A percentile compares a stretch with the other conserved stretches of the same genome.
phyloP scores from a whole-genome alignment of 768 basidiomycete species.

The Leccinum longicurvipes region DNA sequence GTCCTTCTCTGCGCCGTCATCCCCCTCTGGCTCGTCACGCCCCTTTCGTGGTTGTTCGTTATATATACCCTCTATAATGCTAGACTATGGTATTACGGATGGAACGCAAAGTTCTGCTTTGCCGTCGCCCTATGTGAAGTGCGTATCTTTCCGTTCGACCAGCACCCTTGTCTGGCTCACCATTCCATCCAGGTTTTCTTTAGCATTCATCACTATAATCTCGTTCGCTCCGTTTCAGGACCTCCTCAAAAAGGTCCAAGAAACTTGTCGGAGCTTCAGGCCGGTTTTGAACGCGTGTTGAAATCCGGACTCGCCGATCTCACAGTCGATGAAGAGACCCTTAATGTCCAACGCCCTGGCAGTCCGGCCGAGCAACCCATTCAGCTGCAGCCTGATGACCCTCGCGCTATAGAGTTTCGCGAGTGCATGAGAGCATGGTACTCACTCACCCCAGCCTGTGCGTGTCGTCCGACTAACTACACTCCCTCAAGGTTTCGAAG shows the following conservation, averaged over 20 bases:
- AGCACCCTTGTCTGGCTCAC: neutral
- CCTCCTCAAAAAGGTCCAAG: slow-evolving; percentile 43
- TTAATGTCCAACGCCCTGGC: slow-evolving; percentile 46
- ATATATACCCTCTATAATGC: slow-evolving; percentile 44
- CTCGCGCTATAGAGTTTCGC: slow-evolving; percentile 71
- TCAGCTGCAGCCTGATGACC: slow-evolving; percentile 59
- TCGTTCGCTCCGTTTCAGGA: slow-evolving; percentile 46
- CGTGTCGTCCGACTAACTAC: neutral
- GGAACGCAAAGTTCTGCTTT: slow-evolving; percentile 40
- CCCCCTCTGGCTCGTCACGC: slow-evolving; percentile 62
- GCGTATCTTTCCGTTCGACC: slow-evolving; percentile 8
- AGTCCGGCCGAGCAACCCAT: slow-evolving; percentile 60
- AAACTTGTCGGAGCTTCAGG: slow-evolving; percentile 54
- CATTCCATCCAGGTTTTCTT: slow-evolving; percentile 55
- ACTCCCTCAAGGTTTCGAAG: slow-evolving; percentile 57
- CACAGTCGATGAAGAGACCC: slow-evolving; percentile 53
- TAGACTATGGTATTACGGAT: slow-evolving; percentile 40
- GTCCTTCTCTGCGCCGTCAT: slow-evolving; percentile 54
- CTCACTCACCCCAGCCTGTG: neutral
- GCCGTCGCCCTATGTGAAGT: slow-evolving; percentile 60
- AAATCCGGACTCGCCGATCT: slow-evolving; percentile 61
- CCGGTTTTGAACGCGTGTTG: slow-evolving; percentile 58
- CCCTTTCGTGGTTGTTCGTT: slow-evolving; percentile 64
- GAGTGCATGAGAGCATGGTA: slow-evolving; percentile 60
- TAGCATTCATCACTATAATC: slow-evolving; percentile 58